These are phyloP conservation scores for Flammula alnicola DNA, from an alignment of 1,284 basidiomycete genomes.

Conservation along the genomic window DNA sequence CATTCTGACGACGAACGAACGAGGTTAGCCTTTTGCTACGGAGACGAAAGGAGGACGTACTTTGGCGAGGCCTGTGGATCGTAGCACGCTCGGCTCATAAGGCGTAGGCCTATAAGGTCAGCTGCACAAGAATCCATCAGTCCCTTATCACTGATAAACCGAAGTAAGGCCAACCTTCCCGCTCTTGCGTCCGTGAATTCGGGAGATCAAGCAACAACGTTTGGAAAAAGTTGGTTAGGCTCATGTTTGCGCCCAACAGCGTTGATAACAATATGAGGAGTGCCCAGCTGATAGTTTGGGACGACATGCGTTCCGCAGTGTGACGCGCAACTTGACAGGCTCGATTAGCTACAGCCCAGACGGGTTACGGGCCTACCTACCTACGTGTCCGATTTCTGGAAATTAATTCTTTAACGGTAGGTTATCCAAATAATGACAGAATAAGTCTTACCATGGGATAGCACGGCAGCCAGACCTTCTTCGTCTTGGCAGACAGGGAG, in stretches of 20 bases:
- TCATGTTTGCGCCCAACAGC: constrained; percentile 63
- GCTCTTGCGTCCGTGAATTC: constrained; percentile 82
- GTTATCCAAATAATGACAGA: neutral
- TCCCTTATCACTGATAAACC: neutral
- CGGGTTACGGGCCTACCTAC: constrained; percentile 34
- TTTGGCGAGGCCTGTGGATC: constrained; percentile 76
- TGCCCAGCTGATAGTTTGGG: constrained; percentile 56
- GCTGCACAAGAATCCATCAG: constrained; percentile 44
- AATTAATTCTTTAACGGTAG: neutral
- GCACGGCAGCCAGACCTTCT: constrained; percentile 83
- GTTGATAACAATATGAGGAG: constrained; percentile 55
- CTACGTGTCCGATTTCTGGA: constrained; percentile 87
- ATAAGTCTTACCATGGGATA: constrained; percentile 75
- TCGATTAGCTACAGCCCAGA: neutral
- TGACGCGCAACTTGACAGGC: constrained; percentile 70
- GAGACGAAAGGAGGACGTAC: constrained; percentile 44
- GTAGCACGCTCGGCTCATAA: constrained; percentile 82
- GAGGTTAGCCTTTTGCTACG: neutral
- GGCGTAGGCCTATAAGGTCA: constrained; percentile 75
- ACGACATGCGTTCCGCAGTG: constrained; percentile 70
- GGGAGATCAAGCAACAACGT: constrained; percentile 76
- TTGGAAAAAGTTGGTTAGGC: constrained; percentile 46
- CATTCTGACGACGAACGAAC: constrained; percentile 50
- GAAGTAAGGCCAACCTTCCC: constrained; percentile 61
- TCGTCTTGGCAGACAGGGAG: constrained; percentile 81